Base-by-base conservation (phyloP, 164 flowering plant species). In the Annona cherimola region DNA sequence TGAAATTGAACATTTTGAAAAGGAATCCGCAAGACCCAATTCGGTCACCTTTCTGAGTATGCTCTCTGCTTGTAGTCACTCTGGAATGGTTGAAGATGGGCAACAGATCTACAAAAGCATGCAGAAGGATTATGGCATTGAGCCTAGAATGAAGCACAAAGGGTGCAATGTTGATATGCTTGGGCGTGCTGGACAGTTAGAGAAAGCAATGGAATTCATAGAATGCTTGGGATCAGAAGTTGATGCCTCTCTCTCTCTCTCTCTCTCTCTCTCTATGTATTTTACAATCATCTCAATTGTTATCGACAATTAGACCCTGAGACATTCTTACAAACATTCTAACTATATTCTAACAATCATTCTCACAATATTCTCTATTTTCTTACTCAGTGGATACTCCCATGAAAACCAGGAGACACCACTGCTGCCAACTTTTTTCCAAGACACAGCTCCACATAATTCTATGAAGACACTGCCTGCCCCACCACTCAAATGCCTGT, bases 211-310 rank as follows among this genome's bases (percentile, higher is more conserved):
- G 5, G 76, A 76, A 9, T 63, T 76, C 62, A 76, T 83, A 19
- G 68, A 45, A 45, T 74, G 65, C 71, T 77, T 83, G 83, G 83
- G 80, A 1, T 63, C 79, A 26, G 72, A 72, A 66, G 86, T 82
- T 41, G 82, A 82, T 73, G 80, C 79, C 1, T 45, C 35, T 26
- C 0, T 26, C 35, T 26, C 35, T 26, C 35, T 26, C 35, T 26
- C 35, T 26, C 35, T 26, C 35, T 26, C 35, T 26, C 35, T 26
- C 35, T 26, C 35, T 26, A 0, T 26, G 35, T 26, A 26, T 26
- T 26, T 26, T 26, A 26, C 35, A 26, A 26, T 26, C 35, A 26
- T 26, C 35, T 26, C 35, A 26, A 26, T 26, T 26, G 35, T 26
- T 1, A 26, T 26, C 35, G n/a, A 26, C 35, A 26, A 26, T 26